phyloP scores from a whole-genome alignment of 768 basidiomycete genomes.

The Xerocomellus intermedius region DNA sequence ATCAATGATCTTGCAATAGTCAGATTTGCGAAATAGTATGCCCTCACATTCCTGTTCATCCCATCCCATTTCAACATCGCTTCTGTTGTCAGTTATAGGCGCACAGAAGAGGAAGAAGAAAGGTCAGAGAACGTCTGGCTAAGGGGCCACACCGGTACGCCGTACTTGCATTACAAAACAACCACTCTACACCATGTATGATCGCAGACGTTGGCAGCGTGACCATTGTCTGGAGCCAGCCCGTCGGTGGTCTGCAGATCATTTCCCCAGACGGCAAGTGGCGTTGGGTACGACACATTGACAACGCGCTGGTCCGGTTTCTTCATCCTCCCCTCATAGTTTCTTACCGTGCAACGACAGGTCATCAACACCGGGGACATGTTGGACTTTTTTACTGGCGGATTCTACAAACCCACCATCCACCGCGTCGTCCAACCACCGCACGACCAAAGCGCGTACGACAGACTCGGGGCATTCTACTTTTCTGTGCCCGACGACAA shows the following conservation, averaged over 20 bases:
- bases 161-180: background rate
- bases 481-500: slow-evolving; percentile 53
- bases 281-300: slow-evolving; percentile 58
- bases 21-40: slow-evolving; percentile 66
- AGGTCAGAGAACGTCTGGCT: slow-evolving; percentile 56
- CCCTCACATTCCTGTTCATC: background rate
- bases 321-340: background rate
- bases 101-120: slow-evolving; percentile 46
- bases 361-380: slow-evolving; percentile 60
- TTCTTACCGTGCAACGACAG: slow-evolving; percentile 29
- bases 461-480: slow-evolving; percentile 57
- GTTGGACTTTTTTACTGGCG: slow-evolving; percentile 56
- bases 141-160: slow-evolving; percentile 55
- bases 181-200: slow-evolving; percentile 30
- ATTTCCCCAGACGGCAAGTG: slow-evolving; percentile 49
- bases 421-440: slow-evolving; percentile 63
- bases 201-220: slow-evolving; percentile 54
- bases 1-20: slow-evolving; percentile 36
- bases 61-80: background rate
- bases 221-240: slow-evolving; percentile 60
- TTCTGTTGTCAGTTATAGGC: slow-evolving; percentile 41
- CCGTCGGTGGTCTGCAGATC: slow-evolving; percentile 57
- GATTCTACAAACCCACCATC: slow-evolving; percentile 56
- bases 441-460: slow-evolving; percentile 43
- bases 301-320: slow-evolving; percentile 49